Base-by-base conservation (phyloP, 2,329 filamentous ascomycete species). In the Nannizziopsis arthrosporioides region DNA sequence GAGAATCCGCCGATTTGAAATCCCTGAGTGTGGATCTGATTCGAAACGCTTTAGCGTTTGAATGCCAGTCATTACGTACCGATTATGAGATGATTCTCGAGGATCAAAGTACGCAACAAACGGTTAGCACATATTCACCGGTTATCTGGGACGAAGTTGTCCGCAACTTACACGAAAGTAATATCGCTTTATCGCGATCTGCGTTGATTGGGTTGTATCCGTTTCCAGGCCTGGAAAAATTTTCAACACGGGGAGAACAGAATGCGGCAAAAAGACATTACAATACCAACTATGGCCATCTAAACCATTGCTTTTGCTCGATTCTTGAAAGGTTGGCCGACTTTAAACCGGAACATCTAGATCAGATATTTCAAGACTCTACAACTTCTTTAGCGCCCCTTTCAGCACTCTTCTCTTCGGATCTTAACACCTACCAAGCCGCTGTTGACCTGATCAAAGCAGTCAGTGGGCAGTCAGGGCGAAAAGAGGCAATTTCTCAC, bases 361-460 rank as follows among this genome's bases (percentile, higher is more conserved):
- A 80, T 49, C 70, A 75, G 18, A 68, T 96, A 9, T 86, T 85
- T 57, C 72, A 77, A 45, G 79, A 82, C 49, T 74, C 77, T 15
- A 70, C 79, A 37, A 81, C 81, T 5, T 83, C 85, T 51, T 80
- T 82, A 54, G 79, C 85, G 34, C 74, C 94, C 37, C 79, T 94
- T 40, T 82, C 83, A 3, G 76, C 86, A 14, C 77, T 95, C 5
- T 80, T 95, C 48, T 88, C 88, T 38, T 85, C 86, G 12, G 82
- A 93, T 55, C 73, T 84, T 48, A 76, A 81, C 50, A 81, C 92
- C 31, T 87, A 86, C 52, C 82, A 89, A 61, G 83, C 85, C 12
- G 82, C 85, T 1, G 77, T 89, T 5, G 84, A 88, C 55, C 70
- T 96, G 22, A 76, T 96, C 54, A 94, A 94, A 64, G 80, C 80